phyloP scores from a whole-genome alignment of 139 green algal genomes.

The Picochlorum sp. region DNA sequence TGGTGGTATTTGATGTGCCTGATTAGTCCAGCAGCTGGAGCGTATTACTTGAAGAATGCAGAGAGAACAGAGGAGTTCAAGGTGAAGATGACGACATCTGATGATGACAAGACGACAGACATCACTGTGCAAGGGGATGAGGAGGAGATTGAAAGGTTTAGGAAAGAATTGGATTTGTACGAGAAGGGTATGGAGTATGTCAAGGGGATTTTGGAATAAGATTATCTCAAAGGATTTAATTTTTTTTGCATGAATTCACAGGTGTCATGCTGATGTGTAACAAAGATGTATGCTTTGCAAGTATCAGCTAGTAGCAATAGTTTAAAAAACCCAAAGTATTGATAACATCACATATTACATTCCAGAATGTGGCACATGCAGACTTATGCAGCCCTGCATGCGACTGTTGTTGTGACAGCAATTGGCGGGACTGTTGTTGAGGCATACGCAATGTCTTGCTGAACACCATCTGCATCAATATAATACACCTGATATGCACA shows the following conservation, averaged over 20 bases:
- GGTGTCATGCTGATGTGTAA: constrained; percentile 18
- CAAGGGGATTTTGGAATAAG: constrained; percentile 65
- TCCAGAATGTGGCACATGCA: no score
- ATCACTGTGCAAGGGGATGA: constrained; percentile 78
- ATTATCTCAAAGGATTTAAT: neutral
- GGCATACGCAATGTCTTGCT: no score
- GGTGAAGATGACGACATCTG: constrained; percentile 85
- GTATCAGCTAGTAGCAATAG: neutral
- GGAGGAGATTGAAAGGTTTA: constrained; percentile 79
- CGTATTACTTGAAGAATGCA: constrained; percentile 76
- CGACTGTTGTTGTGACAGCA: no score
- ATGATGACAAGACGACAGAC: constrained; percentile 79
- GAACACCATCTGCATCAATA: no score
- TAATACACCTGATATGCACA: no score
- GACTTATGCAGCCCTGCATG: no score
- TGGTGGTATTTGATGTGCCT: constrained; percentile 76
- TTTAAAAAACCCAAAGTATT: no score
- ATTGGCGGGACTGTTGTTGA: no score
- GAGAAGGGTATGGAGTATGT: constrained; percentile 92
- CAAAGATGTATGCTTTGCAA: neutral
- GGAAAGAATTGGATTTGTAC: constrained; percentile 62
- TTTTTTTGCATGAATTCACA: no score
- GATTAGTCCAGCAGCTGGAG: constrained; percentile 56
- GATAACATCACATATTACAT: no score
- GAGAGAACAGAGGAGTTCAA: constrained; percentile 42